Evolutionary conservation across 2,329 filamentous ascomycete species (phyloP), one percentile per base, ranked within the genome.

Genomic region (Aureobasidium leucospermi): DNA sequence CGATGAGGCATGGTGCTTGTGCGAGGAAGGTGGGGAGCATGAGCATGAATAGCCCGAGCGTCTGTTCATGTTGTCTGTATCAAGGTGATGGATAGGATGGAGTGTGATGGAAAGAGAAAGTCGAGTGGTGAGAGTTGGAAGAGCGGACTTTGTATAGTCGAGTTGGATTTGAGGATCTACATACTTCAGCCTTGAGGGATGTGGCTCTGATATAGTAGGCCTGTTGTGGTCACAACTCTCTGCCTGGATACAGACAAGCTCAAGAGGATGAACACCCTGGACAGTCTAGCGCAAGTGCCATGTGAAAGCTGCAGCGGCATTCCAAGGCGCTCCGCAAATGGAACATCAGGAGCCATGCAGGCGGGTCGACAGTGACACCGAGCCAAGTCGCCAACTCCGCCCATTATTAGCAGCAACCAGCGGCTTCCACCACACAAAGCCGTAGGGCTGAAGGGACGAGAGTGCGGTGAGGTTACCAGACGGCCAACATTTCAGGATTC

Each of bases 1-100:
- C 64, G 78, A 81, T 42, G 84, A 80, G 68, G 87, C 86, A 70
- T 90, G 86, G 31, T 71, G 68, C 73, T 87, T 84, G 55, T 85
- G 80, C 61, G 75, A 69, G 63, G 74, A 67, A 67, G 71, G 69
- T 71, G 71, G 65, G 62, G 73, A 63, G 66, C 71, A 67, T 60
- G 72, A 68, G 65, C 75, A 76, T 67, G 74, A 70, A 69, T 78
- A 78, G 62, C 68, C 67, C 41, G 73, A 70, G 68, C 76, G 74
- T 68, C 75, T 69, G 59, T 76, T 72, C 77, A 79, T 78, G 34
- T 8, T 51, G 46, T 23, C 2, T 31, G 29, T 31, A 23, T 43
- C 3, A 6, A 19, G 31, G 29, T 32, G 13, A 5, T 29, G 23
- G 4, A 11, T 15, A 41, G 34, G 32, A 10, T 16, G 31, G 15